Evolutionary conservation across 192 early-diverging fungal genomes (phyloP).

Genomic region (Mycoemilia scoparia): DNA sequence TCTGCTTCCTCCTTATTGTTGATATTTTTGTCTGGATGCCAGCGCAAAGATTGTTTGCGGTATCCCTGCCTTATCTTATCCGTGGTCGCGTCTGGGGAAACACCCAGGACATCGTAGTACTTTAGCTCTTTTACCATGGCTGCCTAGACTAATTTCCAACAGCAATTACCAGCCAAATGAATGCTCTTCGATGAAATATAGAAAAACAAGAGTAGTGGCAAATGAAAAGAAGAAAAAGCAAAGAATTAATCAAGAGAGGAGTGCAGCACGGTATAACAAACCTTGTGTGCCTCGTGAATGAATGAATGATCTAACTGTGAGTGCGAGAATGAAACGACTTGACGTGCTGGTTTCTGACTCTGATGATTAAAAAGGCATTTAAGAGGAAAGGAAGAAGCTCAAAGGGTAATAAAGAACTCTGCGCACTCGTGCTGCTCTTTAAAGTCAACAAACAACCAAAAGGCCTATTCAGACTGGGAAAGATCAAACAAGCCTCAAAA

Average conservation of each 20-base stretch:
- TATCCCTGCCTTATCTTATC: constrained; percentile 61
- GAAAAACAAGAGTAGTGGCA: constrained; percentile 1
- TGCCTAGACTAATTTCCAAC: not conserved
- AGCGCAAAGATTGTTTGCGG: constrained; percentile 47
- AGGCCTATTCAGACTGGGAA: too few species aligned
- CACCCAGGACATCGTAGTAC: constrained; percentile 55
- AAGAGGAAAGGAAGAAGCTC: not conserved
- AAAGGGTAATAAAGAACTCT: too few species aligned
- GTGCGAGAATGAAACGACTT: too few species aligned
- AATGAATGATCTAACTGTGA: too few species aligned
- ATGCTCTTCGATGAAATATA: not conserved
- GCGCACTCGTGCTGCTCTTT: too few species aligned
- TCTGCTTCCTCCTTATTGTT: constrained; percentile 18
- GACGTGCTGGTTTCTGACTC: too few species aligned
- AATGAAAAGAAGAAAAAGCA: not conserved
- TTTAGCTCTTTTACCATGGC: constrained; percentile 15
- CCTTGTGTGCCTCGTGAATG: too few species aligned
- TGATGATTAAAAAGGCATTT: too few species aligned
- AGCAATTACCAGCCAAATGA: not conserved
- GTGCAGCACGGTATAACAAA: too few species aligned
- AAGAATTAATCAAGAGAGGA: too few species aligned
- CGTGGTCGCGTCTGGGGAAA: constrained; percentile 34
- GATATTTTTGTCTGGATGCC: constrained; percentile 50
- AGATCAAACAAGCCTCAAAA: too few species aligned
- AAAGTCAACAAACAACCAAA: too few species aligned